A percentile compares a stretch with the other conserved stretches of the same genome.
phyloP scores from a whole-genome alignment of 352 stramenopile species.

The Globisporangium recalcitrans region DNA sequence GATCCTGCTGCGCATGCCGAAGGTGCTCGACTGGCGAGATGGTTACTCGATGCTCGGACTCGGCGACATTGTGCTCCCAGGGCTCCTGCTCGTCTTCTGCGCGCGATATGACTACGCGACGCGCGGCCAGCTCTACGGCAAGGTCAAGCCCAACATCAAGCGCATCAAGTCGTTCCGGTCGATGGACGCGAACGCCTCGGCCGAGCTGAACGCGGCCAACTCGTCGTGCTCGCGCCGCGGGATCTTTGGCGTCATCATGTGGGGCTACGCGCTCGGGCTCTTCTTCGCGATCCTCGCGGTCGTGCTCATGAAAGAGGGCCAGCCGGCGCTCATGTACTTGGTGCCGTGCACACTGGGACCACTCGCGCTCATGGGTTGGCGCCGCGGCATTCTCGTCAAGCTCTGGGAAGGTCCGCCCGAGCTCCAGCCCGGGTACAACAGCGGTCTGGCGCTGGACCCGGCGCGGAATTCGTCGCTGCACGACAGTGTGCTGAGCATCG shows the following conservation, averaged over 20 bases:
- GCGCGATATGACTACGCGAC: constrained; percentile 91
- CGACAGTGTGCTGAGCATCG: constrained; percentile 22
- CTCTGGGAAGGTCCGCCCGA: constrained; percentile 88
- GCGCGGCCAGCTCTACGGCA: constrained; percentile 59
- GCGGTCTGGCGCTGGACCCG: constrained; percentile 3
- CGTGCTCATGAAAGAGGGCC: constrained; percentile 88
- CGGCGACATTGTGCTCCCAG: constrained; percentile 95
- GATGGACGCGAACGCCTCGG: constrained; percentile 9
- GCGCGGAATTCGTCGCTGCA: constrained; percentile 6
- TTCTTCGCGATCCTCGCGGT: constrained; percentile 93
- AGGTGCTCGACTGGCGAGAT: constrained; percentile 90
- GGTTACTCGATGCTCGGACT: constrained; percentile 93
- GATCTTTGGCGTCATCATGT: constrained; percentile 80
- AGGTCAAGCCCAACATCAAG: constrained; percentile 41
- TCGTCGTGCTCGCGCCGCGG: constrained; percentile 33
- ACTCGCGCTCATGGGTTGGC: constrained; percentile 67
- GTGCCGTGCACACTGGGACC: constrained; percentile 90
- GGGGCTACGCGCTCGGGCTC: constrained; percentile 92
- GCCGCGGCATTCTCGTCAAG: constrained; percentile 80
- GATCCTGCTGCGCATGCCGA: constrained; percentile 93
- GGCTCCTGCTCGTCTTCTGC: constrained; percentile 93
- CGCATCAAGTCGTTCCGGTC: constrained; percentile 35
- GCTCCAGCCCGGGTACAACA: constrained; percentile 23
- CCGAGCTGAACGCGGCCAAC: constrained; percentile 39
- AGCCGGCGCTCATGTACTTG: constrained; percentile 96